Conservation (phyloP, 2,329 filamentous ascomycete genomes). For the Neoascochyta sp. region DNA sequence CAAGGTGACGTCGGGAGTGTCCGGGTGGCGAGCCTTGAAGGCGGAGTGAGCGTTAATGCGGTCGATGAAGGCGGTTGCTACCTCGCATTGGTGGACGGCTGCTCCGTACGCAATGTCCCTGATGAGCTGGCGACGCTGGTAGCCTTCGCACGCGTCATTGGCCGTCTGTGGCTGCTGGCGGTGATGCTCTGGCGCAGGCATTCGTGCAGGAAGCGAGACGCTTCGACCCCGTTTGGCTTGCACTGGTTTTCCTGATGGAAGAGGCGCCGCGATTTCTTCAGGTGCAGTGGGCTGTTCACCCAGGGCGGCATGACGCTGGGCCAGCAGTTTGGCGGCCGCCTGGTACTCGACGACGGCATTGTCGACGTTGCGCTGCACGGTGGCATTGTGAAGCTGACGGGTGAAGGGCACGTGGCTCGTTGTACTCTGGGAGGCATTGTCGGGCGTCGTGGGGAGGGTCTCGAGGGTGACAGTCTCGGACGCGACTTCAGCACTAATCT, state of each 20-base stretch:
- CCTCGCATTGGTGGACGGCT: conserved; percentile 1
- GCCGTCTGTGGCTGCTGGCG: conserved; percentile 1
- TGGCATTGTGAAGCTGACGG: no score
- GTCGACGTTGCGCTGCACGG: no score
- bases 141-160: conserved; percentile 2
- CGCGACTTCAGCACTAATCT: no score
- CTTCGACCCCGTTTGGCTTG: background rate
- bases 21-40: background rate
- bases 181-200: background rate
- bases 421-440: no score
- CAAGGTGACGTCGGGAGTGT: conserved; percentile 2
- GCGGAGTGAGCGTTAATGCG: conserved; percentile 5
- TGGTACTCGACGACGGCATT: no score
- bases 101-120: conserved; percentile 4
- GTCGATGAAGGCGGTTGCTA: conserved; percentile 2
- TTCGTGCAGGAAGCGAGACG: background rate
- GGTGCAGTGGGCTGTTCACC: no score
- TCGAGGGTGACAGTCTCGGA: no score
- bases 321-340: no score
- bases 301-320: no score
- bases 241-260: background rate
- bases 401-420: no score
- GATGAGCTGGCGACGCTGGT: conserved; percentile 3
- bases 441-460: no score
- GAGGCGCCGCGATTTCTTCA: no score